phyloP scores from a whole-genome alignment of 179 eudicot genomes.

The Beta lomatogona region DNA sequence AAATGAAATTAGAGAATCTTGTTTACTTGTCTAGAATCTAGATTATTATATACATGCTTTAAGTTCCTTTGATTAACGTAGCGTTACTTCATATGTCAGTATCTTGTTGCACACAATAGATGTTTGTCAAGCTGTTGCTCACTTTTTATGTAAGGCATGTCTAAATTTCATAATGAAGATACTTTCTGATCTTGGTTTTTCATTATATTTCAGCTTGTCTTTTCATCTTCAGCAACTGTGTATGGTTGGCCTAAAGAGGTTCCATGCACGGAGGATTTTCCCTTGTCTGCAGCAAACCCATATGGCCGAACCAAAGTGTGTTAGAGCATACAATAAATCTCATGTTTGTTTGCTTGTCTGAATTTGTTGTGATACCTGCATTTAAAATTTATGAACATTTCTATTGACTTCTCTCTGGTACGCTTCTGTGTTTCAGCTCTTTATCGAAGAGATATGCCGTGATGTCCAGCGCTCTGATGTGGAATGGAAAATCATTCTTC shows the following conservation, averaged over 20 bases:
- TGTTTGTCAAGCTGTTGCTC: background rate
- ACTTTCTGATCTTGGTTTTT: background rate
- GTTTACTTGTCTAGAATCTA: background rate
- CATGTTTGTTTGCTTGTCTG: background rate
- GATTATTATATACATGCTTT: background rate
- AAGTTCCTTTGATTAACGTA: background rate
- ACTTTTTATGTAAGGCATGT: background rate
- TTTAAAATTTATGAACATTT: too few relatives aligned
- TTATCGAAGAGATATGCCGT: constrained; percentile 91
- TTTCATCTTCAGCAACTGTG: constrained; percentile 98
- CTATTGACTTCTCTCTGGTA: background rate
- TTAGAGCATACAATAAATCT: background rate
- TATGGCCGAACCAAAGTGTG: constrained; percentile 93
- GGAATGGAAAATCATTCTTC: constrained; percentile 82
- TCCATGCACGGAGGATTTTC: constrained; percentile 92
- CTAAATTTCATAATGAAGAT: background rate
- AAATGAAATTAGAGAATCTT: background rate
- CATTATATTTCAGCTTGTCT: constrained; percentile 74
- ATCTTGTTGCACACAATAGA: background rate
- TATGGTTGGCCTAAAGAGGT: constrained; percentile 96
- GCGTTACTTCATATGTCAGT: background rate
- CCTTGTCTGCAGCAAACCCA: constrained; percentile 81
- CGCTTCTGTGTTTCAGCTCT: constrained; percentile 53
- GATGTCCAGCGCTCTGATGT: constrained; percentile 66
- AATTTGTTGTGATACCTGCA: background rate